A percentile compares a stretch with the other conserved stretches of the same genome.
Evolutionary conservation across 805 yeast species (phyloP).

Genomic region (Pachysolen tannophilus): DNA sequence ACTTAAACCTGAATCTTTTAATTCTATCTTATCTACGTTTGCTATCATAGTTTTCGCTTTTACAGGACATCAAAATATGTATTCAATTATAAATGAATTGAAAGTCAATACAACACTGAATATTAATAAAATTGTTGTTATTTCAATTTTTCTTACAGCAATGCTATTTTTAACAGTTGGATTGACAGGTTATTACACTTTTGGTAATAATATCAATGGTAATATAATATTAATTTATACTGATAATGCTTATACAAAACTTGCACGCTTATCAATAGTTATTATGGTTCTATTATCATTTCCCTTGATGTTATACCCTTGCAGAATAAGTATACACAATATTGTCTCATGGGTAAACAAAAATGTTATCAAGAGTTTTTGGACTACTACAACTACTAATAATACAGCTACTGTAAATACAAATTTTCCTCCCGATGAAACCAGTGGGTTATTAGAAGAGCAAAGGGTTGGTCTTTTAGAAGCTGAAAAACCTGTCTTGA

Average conservation of each 20-base stretch:
- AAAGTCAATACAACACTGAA: slow-evolving; percentile 43
- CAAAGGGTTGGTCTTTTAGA: background rate
- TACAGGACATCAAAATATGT: slow-evolving; percentile 78
- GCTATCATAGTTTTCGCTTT: slow-evolving; percentile 74
- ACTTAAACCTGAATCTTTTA: slow-evolving; percentile 32
- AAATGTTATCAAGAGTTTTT: slow-evolving; percentile 7
- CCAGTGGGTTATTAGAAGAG: background rate
- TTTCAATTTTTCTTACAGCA: slow-evolving; percentile 47
- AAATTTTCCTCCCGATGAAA: too few species aligned
- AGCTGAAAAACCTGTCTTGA: slow-evolving; percentile 26
- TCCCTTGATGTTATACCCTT: slow-evolving; percentile 78
- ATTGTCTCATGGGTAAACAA: slow-evolving; percentile 40
- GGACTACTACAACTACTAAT: background rate
- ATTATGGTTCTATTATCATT: slow-evolving; percentile 69
- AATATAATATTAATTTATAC: slow-evolving; percentile 67
- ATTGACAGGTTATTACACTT: slow-evolving; percentile 61
- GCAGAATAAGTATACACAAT: slow-evolving; percentile 66
- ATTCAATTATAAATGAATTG: slow-evolving; percentile 67
- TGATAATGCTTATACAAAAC: slow-evolving; percentile 34
- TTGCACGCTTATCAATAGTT: slow-evolving; percentile 57
- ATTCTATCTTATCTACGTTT: slow-evolving; percentile 50
- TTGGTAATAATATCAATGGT: slow-evolving; percentile 58
- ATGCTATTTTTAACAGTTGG: slow-evolving; percentile 58
- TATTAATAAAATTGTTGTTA: slow-evolving; percentile 32
- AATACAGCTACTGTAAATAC: slow-evolving; percentile 1